Percentiles rank a stretch among this genome's conserved stretches.
These are phyloP conservation scores for Calendula officinalis DNA, from an alignment of 129 eudicot species.

Conservation along the genomic window DNA sequence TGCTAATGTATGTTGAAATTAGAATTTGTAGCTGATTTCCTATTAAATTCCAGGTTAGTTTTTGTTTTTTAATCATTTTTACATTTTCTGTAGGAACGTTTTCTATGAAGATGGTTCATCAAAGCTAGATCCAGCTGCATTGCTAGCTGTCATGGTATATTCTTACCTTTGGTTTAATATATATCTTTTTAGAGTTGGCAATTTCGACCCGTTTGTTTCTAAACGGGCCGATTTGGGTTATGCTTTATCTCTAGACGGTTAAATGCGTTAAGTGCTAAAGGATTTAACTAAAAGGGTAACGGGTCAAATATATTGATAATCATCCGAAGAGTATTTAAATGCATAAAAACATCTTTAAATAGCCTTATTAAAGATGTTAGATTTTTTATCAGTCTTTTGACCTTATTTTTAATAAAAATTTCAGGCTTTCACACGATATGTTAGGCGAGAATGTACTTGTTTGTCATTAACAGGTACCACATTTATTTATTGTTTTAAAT, in stretches of 20 bases:
- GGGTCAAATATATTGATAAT: too few species aligned
- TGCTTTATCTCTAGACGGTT: background rate
- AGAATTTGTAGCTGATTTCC: background rate
- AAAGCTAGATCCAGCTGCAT: slow-evolving; percentile 54
- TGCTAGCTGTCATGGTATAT: slow-evolving; percentile 63
- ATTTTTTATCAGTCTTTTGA: background rate
- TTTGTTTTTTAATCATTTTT: background rate
- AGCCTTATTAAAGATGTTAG: too few species aligned
- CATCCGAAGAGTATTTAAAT: too few species aligned
- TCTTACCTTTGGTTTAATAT: background rate
- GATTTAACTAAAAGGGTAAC: too few species aligned
- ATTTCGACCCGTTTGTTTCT: background rate
- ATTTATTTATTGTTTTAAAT: background rate
- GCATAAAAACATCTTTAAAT: too few species aligned
- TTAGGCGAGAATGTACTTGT: slow-evolving; percentile 65
- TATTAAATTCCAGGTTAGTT: background rate
- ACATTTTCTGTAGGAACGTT: slow-evolving; percentile 54
- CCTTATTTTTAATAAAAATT: background rate
- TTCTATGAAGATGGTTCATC: slow-evolving; percentile 61
- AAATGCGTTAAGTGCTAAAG: too few species aligned
- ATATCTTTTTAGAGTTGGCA: background rate
- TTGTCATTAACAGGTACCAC: slow-evolving; percentile 80
- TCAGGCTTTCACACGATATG: slow-evolving; percentile 89
- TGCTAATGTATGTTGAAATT: too few species aligned
- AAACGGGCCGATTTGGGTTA: background rate